Base-by-base conservation (phyloP, 495 filamentous ascomycete species). In the Hypoxylon lenormandii region DNA sequence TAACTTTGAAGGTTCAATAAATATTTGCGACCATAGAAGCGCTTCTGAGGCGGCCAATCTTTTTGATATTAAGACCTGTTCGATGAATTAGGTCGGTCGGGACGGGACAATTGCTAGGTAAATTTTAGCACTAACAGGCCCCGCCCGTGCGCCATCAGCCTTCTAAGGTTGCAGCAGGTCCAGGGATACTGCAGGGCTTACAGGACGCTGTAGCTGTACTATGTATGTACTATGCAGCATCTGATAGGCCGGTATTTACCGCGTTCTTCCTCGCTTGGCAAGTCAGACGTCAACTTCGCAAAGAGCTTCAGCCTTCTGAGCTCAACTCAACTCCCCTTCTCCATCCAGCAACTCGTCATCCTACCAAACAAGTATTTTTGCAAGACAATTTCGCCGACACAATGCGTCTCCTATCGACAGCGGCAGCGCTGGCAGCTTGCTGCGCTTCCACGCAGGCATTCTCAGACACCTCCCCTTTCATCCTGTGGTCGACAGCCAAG, bases 381-480 rank as follows among this genome's bases (percentile, higher is more conserved):
- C 28, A 66, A 57, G 45, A 70, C 16, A 22, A 15, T 19, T 36
- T 30, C 46, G 16, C 43, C 16, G 72, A 75, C 75, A 81, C 72
- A 66, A 91, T 92, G 89, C 84, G 85, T 82, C 74, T 89, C 67
- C 86, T 82, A 64, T 54, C 33, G 12, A 80, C 80, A 73, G 76
- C 89, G 56, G 83, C 86, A 64, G 79, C 87, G 57, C 71, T 92
- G 42, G 85, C 90, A 75, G 84, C 91, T 64, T 84, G 82, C 72
- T 81, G 84, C 76, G 80, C 83, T 59, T 78, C 83, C 11, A 87
- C 81, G 52, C 82, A 86, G 37, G 93, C 93, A 13, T 94, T 96
- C 79, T 86, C 84, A 48, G 90, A 97, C 72, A 91, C 93, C 0
- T 93, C 92, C 43, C 94, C 94, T 13, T 95, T 96, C 75, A 84